Evolutionary conservation across 257 asterid genomes (phyloP).

Genomic region (Solanum tacnaense): DNA sequence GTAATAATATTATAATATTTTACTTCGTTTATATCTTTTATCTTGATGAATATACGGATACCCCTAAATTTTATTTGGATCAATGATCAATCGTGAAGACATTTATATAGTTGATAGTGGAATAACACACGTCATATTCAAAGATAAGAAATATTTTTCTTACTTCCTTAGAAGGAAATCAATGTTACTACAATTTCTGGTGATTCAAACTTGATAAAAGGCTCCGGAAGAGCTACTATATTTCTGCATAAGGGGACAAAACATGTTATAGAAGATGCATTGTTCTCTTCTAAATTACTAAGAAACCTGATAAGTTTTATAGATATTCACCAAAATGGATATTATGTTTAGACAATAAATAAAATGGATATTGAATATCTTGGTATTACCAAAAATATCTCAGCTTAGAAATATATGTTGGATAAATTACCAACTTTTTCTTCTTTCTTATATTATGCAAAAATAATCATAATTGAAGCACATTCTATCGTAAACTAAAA

Average conservation of each 20-base stretch:
- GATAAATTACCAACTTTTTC: not conserved
- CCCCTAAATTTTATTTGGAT: not conserved
- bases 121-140: not conserved
- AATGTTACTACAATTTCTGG: not conserved
- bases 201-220: too few relatives aligned
- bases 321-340: not conserved
- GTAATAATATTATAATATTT: too few relatives aligned
- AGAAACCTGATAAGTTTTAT: not conserved
- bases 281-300: not conserved
- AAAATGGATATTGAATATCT: too few relatives aligned
- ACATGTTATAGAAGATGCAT: not conserved
- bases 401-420: not conserved
- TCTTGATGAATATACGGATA: not conserved
- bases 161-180: not conserved
- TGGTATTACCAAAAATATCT: too few relatives aligned
- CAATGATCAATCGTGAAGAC: too few relatives aligned
- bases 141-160: too few relatives aligned
- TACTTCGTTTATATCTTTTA: not conserved
- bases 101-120: too few relatives aligned
- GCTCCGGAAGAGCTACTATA: not conserved
- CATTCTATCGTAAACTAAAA: not conserved
- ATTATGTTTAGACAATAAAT: too few relatives aligned
- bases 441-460: too few relatives aligned
- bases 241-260: not conserved
- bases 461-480: not conserved